phyloP scores from a whole-genome alignment of 2,329 filamentous ascomycete genomes.

The Passalora sequoiae region DNA sequence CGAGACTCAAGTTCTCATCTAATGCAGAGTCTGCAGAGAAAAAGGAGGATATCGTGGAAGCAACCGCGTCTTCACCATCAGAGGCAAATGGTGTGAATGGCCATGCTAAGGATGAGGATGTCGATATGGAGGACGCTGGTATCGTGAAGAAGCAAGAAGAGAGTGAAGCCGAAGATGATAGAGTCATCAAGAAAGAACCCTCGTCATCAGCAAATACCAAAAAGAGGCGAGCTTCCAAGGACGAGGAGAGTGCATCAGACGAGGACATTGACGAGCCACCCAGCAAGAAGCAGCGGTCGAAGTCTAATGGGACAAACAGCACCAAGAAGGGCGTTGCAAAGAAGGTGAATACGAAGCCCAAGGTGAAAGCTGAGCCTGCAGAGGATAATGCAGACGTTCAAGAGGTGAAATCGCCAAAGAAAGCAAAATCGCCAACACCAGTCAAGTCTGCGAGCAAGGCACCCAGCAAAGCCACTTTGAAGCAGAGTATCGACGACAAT shows the following conservation, averaged over 20 bases:
- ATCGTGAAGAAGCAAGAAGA: slow-evolving; percentile 19
- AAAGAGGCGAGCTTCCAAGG: slow-evolving; percentile 26
- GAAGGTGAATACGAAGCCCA: slow-evolving; percentile 15
- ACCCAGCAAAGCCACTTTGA: slow-evolving; percentile 8
- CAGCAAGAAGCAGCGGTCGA: slow-evolving; percentile 33
- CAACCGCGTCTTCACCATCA: slow-evolving; percentile 11
- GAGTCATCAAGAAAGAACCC: slow-evolving; percentile 19
- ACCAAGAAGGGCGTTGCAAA: slow-evolving; percentile 26
- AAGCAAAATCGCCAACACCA: slow-evolving; percentile 1
- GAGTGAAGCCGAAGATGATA: slow-evolving; percentile 26
- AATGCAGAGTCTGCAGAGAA: slow-evolving; percentile 26
- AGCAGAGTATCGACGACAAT: slow-evolving; percentile 16
- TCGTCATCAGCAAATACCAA: slow-evolving; percentile 21
- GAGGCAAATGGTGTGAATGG: slow-evolving; percentile 25
- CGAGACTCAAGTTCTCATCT: slow-evolving; percentile 67
- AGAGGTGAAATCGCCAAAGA: slow-evolving; percentile 7
- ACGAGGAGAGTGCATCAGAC: slow-evolving; percentile 24
- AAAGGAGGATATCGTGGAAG: slow-evolving; percentile 15
- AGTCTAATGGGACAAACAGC: slow-evolving; percentile 16
- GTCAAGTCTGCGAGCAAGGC: slow-evolving; percentile 9
- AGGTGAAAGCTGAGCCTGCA: slow-evolving; percentile 8
- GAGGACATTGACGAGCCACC: slow-evolving; percentile 33
- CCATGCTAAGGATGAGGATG: slow-evolving; percentile 32
- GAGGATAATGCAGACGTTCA: slow-evolving; percentile 12
- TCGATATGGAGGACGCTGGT: slow-evolving; percentile 30